Evolutionary conservation across 2,329 filamentous ascomycete genomes (phyloP).

Genomic region (Colletotrichum nymphaeae): DNA sequence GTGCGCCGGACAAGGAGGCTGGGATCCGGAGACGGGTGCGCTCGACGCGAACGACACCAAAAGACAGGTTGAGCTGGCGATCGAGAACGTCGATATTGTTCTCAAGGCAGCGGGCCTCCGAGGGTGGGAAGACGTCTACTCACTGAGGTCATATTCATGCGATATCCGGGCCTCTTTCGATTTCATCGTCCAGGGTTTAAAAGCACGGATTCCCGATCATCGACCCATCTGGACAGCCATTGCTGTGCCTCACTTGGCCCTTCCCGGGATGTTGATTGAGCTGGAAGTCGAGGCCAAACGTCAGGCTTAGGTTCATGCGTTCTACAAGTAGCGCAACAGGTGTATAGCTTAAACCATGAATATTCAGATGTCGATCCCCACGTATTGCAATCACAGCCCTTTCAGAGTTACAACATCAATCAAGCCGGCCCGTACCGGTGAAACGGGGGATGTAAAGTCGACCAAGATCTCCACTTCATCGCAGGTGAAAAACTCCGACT

Average conservation of each 20-base stretch:
- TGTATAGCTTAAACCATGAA: too few relatives aligned
- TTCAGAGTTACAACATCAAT: not conserved
- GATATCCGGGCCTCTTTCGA: constrained; percentile 36
- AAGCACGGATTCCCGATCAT: not conserved
- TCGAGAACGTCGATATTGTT: constrained; percentile 41
- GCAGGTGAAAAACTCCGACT: not conserved
- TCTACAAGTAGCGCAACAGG: too few relatives aligned
- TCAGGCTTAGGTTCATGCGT: not conserved
- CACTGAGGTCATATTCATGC: constrained; percentile 40
- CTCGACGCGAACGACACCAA: constrained; percentile 32
- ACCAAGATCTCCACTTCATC: not conserved
- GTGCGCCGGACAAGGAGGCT: constrained; percentile 41
- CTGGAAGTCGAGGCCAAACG: constrained; percentile 23
- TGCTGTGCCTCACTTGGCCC: not conserved
- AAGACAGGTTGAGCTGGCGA: constrained; percentile 23
- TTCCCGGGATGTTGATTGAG: constrained; percentile 13
- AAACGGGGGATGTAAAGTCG: not conserved
- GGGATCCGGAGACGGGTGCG: constrained; percentile 32
- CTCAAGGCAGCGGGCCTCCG: constrained; percentile 39
- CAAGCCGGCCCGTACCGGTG: not conserved
- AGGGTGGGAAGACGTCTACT: constrained; percentile 44
- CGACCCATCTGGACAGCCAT: constrained; percentile 20
- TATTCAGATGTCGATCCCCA: too few relatives aligned
- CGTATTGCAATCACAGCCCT: not conserved
- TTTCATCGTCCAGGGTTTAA: not conserved